A percentile compares a stretch with the other conserved stretches of the same genome.
phyloP scores from a whole-genome alignment of 768 basidiomycete genomes.

The Termitomyces sp. region DNA sequence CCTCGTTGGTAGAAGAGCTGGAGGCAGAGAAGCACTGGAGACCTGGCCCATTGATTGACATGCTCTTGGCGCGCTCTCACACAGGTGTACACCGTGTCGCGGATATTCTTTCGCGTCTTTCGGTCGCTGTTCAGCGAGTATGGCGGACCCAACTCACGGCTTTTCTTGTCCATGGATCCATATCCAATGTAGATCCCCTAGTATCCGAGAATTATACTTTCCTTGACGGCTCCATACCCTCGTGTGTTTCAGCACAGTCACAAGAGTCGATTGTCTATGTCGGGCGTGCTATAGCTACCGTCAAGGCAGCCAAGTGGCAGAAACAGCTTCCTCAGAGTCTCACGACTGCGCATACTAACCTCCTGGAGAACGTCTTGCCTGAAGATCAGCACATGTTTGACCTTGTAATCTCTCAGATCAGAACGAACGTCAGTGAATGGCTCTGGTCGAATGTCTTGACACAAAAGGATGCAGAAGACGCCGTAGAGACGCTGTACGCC shows the following conservation, averaged over 20 bases:
- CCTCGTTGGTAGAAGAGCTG: conserved; percentile 57
- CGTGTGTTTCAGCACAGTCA: conserved; percentile 66
- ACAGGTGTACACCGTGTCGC: conserved; percentile 79
- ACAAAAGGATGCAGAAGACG: conserved; percentile 73
- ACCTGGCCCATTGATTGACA: conserved; percentile 77
- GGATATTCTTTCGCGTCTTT: conserved; percentile 65
- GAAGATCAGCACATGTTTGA: conserved; percentile 78
- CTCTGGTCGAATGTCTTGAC: conserved; percentile 89
- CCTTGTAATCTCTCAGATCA: conserved; percentile 63
- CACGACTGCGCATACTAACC: conserved; percentile 55
- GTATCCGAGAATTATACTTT: conserved; percentile 56
- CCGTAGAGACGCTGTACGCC: conserved; percentile 79
- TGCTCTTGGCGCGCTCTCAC: conserved; percentile 63
- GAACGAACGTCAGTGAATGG: conserved; percentile 88
- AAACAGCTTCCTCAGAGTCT: conserved; percentile 68
- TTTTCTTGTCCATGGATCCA: conserved; percentile 74
- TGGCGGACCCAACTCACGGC: conserved; percentile 84
- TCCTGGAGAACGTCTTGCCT: conserved; percentile 64
- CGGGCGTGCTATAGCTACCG: conserved; percentile 80
- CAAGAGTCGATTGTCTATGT: conserved; percentile 83
- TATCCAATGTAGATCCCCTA: conserved; percentile 63
- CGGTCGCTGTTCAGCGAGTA: conserved; percentile 69
- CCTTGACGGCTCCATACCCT: conserved; percentile 63
- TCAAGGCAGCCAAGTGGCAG: conserved; percentile 76
- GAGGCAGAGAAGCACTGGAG: conserved; percentile 53